Conservation (phyloP, 306 rosid genomes). For the Cercis canadensis region DNA sequence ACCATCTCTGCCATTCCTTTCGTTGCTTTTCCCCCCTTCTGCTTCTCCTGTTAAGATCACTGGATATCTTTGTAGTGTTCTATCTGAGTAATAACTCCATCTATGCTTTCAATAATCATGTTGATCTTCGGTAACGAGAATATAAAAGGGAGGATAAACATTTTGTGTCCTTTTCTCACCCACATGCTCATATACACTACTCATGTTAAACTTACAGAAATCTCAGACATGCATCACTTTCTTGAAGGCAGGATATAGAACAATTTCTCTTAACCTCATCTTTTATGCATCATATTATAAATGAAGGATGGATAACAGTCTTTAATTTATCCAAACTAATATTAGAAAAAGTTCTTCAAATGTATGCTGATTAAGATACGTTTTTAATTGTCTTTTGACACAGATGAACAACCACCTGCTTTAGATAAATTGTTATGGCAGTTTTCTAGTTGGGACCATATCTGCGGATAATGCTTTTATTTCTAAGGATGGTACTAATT, state of each 20-base stretch:
- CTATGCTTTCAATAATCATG: no score
- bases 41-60: no score
- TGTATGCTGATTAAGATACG: neutral
- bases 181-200: neutral
- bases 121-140: neutral
- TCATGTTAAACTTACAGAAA: no score
- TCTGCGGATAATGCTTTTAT: neutral
- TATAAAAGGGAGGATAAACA: neutral
- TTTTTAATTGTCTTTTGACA: conserved; percentile 7
- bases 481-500: neutral
- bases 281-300: neutral
- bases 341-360: neutral
- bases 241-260: neutral
- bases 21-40: no score
- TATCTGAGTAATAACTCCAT: no score
- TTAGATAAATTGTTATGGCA: neutral
- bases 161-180: neutral
- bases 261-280: neutral
- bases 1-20: no score
- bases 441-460: neutral
- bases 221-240: neutral
- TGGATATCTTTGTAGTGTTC: no score
- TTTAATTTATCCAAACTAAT: neutral
- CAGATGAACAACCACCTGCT: conserved; percentile 6
- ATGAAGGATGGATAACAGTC: conserved; percentile 8